Evolutionary conservation across 352 stramenopile species (phyloP).

Genomic region (Pythium pyrilobum): DNA sequence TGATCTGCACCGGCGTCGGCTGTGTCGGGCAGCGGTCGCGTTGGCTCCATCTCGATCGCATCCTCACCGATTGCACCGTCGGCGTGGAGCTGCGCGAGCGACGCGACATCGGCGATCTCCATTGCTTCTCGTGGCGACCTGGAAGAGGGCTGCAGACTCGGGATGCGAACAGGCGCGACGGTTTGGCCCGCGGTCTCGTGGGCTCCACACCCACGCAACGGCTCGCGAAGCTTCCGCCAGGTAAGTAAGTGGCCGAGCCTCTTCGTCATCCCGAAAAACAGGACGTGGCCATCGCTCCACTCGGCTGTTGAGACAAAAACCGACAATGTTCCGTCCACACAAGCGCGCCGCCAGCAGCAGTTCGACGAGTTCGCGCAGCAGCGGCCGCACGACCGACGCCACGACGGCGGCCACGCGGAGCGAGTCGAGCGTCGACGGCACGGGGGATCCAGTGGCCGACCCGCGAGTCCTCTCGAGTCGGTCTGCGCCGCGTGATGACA

Average conservation of each 20-base stretch:
- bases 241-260: background rate
- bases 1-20: background rate
- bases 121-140: background rate
- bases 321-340: no score
- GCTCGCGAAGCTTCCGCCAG: no score
- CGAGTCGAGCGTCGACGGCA: slow-evolving; percentile 4
- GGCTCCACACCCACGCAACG: no score
- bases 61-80: background rate
- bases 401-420: background rate
- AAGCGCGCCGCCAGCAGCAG: background rate
- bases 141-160: no score
- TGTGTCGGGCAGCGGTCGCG: no score
- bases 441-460: no score
- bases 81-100: background rate
- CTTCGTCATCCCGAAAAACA: background rate
- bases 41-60: background rate
- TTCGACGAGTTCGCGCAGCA: background rate
- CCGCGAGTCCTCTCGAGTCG: no score
- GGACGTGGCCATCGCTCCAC: no score
- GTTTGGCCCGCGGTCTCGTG: no score
- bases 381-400: background rate
- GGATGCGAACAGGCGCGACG: no score
- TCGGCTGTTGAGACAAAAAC: no score
- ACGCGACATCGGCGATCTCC: slow-evolving; percentile 2
- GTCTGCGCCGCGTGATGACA: no score